Evolutionary conservation across 2,329 filamentous ascomycete genomes (phyloP), one percentile per base, ranked within the genome.

Genomic region (Huntiella bhutanensis): DNA sequence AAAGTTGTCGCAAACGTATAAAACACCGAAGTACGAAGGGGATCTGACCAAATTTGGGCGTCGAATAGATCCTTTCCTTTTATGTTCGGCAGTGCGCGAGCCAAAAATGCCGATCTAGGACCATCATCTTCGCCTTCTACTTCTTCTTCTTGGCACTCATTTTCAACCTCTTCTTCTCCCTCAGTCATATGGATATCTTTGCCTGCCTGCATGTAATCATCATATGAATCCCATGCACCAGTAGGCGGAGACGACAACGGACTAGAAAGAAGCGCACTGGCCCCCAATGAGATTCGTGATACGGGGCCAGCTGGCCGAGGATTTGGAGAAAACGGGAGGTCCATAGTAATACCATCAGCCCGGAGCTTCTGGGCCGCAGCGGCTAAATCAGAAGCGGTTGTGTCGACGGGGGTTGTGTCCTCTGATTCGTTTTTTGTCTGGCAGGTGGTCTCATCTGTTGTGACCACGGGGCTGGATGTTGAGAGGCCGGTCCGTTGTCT

Each of bases 41-140:
- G 74, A 54, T 82, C 77, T 0, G 74, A 65, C 74, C 79, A 84
- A 47, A 83, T 74, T 22, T 75, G 75, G 12, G 71, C 70, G 58
- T 83, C 78, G 53, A 84, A 84, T 2, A 84, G 61, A 54, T 84
- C 79, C 47, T 74, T 71, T 2, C 80, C 80, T 56, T 81, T 81
- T 58, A 82, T 70, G 41, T 77, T 74, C 1, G 73, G 73, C 1
- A 79, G 42, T 11, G 51, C 45, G 32, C 50, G 48, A 36, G 33
- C 41, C 13, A 28, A 28, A 6, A 22, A 59, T 17, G 62, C 55
- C 2, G 60, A 56, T 12, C 65, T 66, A 0, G 62, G 17, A 32
- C 58, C 4, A 59, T 62, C 2, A 60, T 60, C 12, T 64, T 60
- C 4, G 61, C 61, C 40, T 67, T 66, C 22, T 68, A 67, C 2